Base-by-base conservation (phyloP, 2,329 filamentous ascomycete species). In the Fusarium sp. region DNA sequence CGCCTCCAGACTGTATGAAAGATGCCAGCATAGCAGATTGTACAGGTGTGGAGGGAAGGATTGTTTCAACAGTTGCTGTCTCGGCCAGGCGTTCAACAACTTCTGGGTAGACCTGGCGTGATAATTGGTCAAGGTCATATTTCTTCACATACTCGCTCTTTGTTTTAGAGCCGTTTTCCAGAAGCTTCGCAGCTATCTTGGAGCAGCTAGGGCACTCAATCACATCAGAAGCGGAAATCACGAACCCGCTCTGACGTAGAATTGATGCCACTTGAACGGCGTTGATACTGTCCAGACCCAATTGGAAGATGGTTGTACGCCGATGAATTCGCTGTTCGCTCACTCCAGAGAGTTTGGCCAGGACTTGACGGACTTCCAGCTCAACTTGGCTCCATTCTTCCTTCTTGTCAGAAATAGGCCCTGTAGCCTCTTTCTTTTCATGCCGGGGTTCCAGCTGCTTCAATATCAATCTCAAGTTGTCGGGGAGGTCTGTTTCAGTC, bases 241-340 rank as follows among this genome's bases (percentile, higher is more conserved):
- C 75, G 41, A 89, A 82, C 0, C 89, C 90, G 20, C 85, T 74
- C 41, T 84, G 86, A 20, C 91, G 88, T 18, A 98, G 82, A 27
- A 85, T 81, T 2, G 88, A 85, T 1, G 94, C 92, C 12, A 97
- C 84, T 75, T 97, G 94, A 8, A 91, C 86, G 1, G 94, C 92
- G 65, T 92, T 94, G 74, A 98, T 96, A 77, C 94, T 98, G 79
- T 98, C 94, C 6, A 98, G 82, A 0, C 95, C 95, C n/a, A 97
- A 87, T 62, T 92, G 90, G 74, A 95, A 97, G 51, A 98, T 93
- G 0, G 92, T 94, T 0, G 89, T 93, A 12, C 86, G 77, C 15
- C 84, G 84, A 6, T 77, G 74, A 48, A 97, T 90, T 0, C 80
- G 81, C 0, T 83, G 74, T 3, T 77, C 59, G 0, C 86, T 77